phyloP scores from a whole-genome alignment of 2,329 filamentous ascomycete genomes.

The Leptographium wingfieldii region DNA sequence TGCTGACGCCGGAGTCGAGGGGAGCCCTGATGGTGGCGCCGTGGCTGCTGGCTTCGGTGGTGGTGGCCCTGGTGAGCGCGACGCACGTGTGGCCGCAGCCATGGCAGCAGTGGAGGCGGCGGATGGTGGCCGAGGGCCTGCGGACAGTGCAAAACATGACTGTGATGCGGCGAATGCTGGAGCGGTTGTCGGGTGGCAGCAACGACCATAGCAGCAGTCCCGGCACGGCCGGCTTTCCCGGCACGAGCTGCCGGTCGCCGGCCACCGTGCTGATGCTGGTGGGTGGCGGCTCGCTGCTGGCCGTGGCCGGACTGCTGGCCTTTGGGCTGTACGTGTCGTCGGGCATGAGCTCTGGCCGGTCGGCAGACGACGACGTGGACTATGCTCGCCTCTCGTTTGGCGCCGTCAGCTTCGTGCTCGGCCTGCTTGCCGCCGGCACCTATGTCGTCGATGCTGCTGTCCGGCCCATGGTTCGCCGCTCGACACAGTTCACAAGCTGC shows the following conservation, averaged over 20 bases:
- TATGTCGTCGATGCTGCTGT: constrained; percentile 27
- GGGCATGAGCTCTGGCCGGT: constrained; percentile 17
- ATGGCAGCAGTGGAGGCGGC: background rate
- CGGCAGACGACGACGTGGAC: constrained; percentile 18
- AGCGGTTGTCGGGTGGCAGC: background rate
- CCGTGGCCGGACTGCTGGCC: constrained; percentile 28
- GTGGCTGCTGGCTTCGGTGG: constrained; percentile 26
- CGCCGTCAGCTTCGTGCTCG: constrained; percentile 31
- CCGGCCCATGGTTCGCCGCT: constrained; percentile 30
- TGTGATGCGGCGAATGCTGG: background rate
- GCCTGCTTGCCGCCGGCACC: constrained; percentile 31
- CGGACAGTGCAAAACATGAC: background rate
- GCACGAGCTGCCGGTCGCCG: background rate
- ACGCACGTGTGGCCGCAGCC: background rate
- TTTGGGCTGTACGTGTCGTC: constrained; percentile 31
- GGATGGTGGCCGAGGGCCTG: background rate
- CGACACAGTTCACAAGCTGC: constrained; percentile 34
- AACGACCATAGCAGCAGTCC: background rate
- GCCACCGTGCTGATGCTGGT: constrained; percentile 11
- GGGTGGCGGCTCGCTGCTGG: constrained; percentile 20
- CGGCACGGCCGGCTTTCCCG: background rate
- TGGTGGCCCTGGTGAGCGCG: background rate
- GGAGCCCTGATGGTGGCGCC: constrained; percentile 33
- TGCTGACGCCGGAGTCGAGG: constrained; percentile 24
- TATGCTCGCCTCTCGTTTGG: constrained; percentile 23